Evolutionary conservation across 495 filamentous ascomycete genomes (phyloP).

Genomic region (Podospora fimiseda): DNA sequence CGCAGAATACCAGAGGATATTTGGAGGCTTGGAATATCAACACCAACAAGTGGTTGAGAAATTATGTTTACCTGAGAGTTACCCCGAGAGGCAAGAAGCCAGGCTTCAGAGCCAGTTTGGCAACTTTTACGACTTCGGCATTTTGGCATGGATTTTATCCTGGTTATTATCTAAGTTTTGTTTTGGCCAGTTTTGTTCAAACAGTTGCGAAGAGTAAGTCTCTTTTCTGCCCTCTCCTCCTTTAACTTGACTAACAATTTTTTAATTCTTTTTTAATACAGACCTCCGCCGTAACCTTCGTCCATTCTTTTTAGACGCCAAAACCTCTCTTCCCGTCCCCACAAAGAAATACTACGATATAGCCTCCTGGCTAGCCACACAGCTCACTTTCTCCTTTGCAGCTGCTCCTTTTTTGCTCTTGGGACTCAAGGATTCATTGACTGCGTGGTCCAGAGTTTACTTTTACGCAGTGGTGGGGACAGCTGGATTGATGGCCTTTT

Average conservation of each 20-base stretch:
- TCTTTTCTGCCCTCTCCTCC: not conserved
- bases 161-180: conserved; percentile 87
- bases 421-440: conserved; percentile 55
- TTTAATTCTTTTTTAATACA: conserved; percentile 33
- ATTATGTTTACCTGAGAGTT: conserved; percentile 92
- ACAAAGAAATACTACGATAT: conserved; percentile 85
- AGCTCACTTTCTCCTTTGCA: conserved; percentile 74
- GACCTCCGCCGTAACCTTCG: conserved; percentile 85
- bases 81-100: conserved; percentile 95
- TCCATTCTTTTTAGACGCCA: conserved; percentile 82
- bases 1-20: conserved; percentile 85
- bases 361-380: conserved; percentile 70
- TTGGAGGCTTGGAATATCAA: conserved; percentile 97
- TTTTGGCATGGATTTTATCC: conserved; percentile 99
- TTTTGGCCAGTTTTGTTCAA: conserved; percentile 84
- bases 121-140: conserved; percentile 87
- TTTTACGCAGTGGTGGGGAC: conserved; percentile 75
- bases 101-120: conserved; percentile 89
- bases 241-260: not conserved
- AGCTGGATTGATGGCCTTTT: conserved; percentile 60
- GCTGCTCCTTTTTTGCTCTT: conserved; percentile 80
- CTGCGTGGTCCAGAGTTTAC: conserved; percentile 79
- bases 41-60: conserved; percentile 93
- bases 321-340: conserved; percentile 55
- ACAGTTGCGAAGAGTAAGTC: conserved; percentile 84